A percentile compares a stretch with the other conserved stretches of the same genome.
phyloP scores from a whole-genome alignment of 1,139 yeast genomes.

The Scheffersomyces segobiensis region DNA sequence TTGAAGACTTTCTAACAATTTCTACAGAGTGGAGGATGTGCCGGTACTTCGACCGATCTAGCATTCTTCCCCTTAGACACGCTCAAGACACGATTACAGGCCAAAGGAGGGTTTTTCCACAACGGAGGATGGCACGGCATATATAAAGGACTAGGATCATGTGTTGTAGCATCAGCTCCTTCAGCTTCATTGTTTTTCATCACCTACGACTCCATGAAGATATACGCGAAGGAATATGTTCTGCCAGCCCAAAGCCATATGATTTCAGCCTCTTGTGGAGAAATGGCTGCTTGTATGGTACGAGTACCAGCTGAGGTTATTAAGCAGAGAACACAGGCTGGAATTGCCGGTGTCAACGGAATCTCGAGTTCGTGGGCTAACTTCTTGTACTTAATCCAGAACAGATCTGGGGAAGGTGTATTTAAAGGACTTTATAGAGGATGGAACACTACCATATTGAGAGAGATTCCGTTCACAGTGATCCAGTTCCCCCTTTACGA shows the following conservation, averaged over 20 bases:
- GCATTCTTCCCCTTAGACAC: constrained; percentile 97
- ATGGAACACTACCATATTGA: constrained; percentile 85
- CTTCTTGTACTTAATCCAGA: constrained; percentile 55
- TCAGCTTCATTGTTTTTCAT: constrained; percentile 86
- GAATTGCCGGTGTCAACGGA: constrained; percentile 44
- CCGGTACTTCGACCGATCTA: constrained; percentile 93
- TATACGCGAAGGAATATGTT: constrained; percentile 39
- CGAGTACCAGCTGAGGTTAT: constrained; percentile 97
- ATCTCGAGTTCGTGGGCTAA: constrained; percentile 67
- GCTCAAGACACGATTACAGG: constrained; percentile 88
- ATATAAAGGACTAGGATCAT: constrained; percentile 89
- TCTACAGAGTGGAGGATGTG: constrained; percentile 81
- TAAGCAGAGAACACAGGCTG: constrained; percentile 91
- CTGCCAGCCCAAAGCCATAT: constrained; percentile 62
- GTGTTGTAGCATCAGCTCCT: constrained; percentile 95
- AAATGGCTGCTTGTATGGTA: constrained; percentile 87
- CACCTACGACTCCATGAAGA: constrained; percentile 80
- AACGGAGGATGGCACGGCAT: constrained; percentile 95
- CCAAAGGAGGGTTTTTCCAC: constrained; percentile 86
- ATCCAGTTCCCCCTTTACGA: constrained; percentile 96
- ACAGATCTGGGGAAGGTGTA: constrained; percentile 73
- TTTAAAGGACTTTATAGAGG: constrained; percentile 85
- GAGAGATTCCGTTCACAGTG: constrained; percentile 95
- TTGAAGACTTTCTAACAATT: constrained; percentile 13
- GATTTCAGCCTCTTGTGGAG: constrained; percentile 88